A percentile compares a stretch with the other conserved stretches of the same genome.
These are phyloP conservation scores for Blastomyces percursus DNA, from an alignment of 2,329 filamentous ascomycete species.

Conservation along the genomic window DNA sequence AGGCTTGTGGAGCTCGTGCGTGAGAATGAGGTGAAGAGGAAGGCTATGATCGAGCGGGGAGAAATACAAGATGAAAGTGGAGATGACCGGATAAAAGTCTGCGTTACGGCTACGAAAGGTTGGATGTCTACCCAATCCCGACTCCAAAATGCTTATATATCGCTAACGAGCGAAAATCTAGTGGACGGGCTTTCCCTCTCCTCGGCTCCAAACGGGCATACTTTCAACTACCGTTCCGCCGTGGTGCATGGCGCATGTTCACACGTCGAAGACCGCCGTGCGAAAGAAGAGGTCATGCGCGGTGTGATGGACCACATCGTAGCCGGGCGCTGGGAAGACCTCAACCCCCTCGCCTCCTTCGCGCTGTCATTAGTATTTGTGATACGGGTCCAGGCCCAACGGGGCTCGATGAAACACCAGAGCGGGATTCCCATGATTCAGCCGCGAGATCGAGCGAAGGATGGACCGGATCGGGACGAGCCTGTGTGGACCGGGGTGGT, in stretches of 20 bases:
- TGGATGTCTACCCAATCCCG: not conserved
- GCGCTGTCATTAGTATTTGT: conserved; percentile 67
- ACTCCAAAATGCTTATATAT: not conserved
- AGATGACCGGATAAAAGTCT: conserved; percentile 32
- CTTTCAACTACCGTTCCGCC: conserved; percentile 75
- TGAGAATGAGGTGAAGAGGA: conserved; percentile 36
- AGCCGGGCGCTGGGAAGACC: conserved; percentile 56
- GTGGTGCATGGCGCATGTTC: conserved; percentile 62
- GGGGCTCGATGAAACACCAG: conserved; percentile 63
- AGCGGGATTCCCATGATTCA: conserved; percentile 45
- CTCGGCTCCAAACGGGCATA: conserved; percentile 67
- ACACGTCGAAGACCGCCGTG: conserved; percentile 52
- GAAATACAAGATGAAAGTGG: not conserved
- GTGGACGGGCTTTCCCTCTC: conserved; percentile 64
- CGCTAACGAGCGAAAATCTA: not conserved
- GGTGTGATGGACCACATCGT: conserved; percentile 66
- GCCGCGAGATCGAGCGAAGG: conserved; percentile 46
- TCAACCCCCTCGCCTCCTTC: conserved; percentile 55
- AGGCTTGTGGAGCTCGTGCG: conserved; percentile 59
- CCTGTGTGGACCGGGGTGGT: conserved; percentile 51
- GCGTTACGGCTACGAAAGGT: conserved; percentile 58
- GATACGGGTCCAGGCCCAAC: conserved; percentile 54
- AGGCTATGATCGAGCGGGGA: conserved; percentile 39
- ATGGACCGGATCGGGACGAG: conserved; percentile 35
- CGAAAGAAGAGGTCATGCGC: conserved; percentile 67